phyloP scores from a whole-genome alignment of 495 filamentous ascomycete species.

The Neurospora africana region DNA sequence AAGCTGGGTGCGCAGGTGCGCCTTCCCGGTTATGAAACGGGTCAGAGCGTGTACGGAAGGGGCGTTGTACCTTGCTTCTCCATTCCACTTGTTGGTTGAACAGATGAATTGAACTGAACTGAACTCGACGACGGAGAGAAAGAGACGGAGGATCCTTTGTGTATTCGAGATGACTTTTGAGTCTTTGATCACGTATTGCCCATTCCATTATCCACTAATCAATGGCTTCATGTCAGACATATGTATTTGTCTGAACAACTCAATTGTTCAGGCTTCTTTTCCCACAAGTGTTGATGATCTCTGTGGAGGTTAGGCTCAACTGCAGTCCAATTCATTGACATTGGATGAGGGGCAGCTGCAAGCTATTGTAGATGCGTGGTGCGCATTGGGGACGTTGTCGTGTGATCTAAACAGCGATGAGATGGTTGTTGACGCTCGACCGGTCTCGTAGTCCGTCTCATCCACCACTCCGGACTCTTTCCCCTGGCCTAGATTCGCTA shows the following conservation, averaged over 20 bases:
- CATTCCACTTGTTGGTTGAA: neutral
- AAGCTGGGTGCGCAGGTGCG: neutral
- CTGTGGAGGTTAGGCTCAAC: neutral
- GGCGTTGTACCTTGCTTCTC: neutral
- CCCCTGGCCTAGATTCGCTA: neutral
- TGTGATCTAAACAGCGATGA: neutral
- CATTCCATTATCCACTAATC: neutral
- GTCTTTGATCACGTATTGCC: neutral
- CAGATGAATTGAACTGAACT: neutral
- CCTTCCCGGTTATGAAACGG: neutral
- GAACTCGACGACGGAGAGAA: neutral
- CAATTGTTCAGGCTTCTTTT: neutral
- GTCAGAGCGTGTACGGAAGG: neutral
- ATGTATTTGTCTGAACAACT: neutral
- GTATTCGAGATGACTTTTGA: neutral
- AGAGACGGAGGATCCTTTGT: neutral
- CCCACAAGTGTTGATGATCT: neutral
- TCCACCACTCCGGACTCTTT: neutral
- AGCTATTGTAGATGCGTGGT: neutral
- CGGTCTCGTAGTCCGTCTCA: neutral
- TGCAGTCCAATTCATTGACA: neutral
- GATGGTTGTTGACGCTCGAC: neutral
- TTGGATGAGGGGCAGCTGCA: neutral
- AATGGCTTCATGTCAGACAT: neutral
- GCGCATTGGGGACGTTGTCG: neutral